Conservation (phyloP, 306 rosid species). For the Trichosanthes truncata region DNA sequence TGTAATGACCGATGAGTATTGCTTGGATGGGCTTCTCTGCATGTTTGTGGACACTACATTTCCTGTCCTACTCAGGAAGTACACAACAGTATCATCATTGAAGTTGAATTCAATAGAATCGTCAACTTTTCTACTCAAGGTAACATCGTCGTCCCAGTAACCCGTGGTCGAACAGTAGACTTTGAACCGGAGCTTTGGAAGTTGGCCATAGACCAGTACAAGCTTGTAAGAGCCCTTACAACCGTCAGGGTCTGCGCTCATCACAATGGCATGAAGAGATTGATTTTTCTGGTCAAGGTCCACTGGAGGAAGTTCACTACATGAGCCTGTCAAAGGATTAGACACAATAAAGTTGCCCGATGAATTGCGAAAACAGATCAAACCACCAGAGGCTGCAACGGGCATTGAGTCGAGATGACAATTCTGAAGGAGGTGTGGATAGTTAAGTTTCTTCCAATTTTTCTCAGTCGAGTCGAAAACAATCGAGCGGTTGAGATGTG, state of each 20-base stretch:
- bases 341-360: conserved; percentile 42
- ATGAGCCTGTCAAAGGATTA: conserved; percentile 63
- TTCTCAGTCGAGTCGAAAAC: conserved; percentile 65
- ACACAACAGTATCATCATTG: conserved; percentile 59
- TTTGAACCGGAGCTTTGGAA: conserved; percentile 46
- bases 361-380: conserved; percentile 61
- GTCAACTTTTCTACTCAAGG: conserved; percentile 32
- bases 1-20: conserved; percentile 68
- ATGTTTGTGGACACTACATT: conserved; percentile 76
- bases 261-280: conserved; percentile 69
- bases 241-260: conserved; percentile 31
- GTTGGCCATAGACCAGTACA: conserved; percentile 63
- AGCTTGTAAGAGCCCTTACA: conserved; percentile 39
- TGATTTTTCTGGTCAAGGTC: conserved; percentile 24
- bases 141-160: conserved; percentile 55
- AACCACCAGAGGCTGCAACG: conserved; percentile 82
- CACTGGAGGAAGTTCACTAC: conserved; percentile 48
- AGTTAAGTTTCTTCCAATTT: conserved; percentile 60
- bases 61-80: conserved; percentile 82
- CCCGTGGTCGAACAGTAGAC: conserved; percentile 41
- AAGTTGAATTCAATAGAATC: conserved; percentile 37
- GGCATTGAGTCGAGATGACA: conserved; percentile 48
- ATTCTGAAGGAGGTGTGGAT: conserved; percentile 31
- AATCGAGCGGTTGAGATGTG: conserved; percentile 47
- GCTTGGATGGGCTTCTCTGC: conserved; percentile 93